Percentiles rank a stretch among this genome's conserved stretches.
These are phyloP conservation scores for Bruguiera sexangula DNA, from an alignment of 345 rosid genomes.

Conservation along the genomic window DNA sequence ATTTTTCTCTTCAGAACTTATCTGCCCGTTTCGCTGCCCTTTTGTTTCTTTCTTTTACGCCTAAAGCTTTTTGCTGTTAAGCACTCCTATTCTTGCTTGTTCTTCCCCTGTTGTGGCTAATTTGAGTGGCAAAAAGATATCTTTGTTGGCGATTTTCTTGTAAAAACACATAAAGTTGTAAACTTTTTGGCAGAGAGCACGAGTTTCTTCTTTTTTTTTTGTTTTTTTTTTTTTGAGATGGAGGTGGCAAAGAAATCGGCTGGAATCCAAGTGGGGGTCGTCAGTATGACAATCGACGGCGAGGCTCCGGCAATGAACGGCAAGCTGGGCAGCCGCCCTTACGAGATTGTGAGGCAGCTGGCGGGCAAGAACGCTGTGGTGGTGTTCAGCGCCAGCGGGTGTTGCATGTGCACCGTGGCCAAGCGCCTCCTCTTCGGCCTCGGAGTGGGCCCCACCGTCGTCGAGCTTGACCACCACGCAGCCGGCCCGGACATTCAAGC, in stretches of 20 bases:
- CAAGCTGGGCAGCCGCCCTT: slow-evolving; percentile 26
- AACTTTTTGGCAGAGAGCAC: background rate
- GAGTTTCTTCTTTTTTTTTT: background rate
- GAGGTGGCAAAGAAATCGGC: slow-evolving; percentile 28
- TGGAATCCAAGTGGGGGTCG: slow-evolving; percentile 21
- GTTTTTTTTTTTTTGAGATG: background rate
- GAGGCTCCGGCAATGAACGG: slow-evolving; percentile 7
- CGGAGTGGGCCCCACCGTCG: slow-evolving; percentile 78
- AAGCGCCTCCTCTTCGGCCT: slow-evolving; percentile 85
- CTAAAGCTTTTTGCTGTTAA: too few relatives aligned
- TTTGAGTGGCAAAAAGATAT: too few relatives aligned
- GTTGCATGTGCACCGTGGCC: slow-evolving; percentile 96
- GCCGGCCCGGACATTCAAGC: slow-evolving; percentile 38
- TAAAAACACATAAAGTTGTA: too few relatives aligned
- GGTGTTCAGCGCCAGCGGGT: slow-evolving; percentile 71
- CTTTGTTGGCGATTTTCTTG: too few relatives aligned
- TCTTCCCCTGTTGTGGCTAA: too few relatives aligned
- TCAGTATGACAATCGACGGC: slow-evolving; percentile 13
- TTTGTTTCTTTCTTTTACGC: too few relatives aligned
- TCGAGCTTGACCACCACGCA: slow-evolving; percentile 67
- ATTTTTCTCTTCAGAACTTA: background rate
- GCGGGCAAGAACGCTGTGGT: slow-evolving; percentile 76
- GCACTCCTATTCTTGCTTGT: too few relatives aligned
- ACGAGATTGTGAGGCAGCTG: slow-evolving; percentile 49
- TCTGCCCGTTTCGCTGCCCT: background rate